Base-by-base conservation (phyloP, 306 rosid genomes). In the Prunus davidiana region DNA sequence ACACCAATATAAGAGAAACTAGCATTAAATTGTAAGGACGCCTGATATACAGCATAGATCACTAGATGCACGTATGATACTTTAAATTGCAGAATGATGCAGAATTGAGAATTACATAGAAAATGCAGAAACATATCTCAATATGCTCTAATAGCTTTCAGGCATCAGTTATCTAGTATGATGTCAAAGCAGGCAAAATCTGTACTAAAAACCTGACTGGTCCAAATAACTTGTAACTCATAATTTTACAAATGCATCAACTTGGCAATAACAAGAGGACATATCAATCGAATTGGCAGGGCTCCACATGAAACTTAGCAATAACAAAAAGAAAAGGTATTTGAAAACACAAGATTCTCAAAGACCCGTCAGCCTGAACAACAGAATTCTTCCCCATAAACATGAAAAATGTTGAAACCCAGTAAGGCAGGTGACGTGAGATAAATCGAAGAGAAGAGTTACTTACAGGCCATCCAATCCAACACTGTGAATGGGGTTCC, bases 391-490 rank as follows among this genome's bases (percentile, higher is more conserved):
- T 25, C 28, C 2, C 11, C 8, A 73, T 25, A 24, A 61, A 71
- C 8, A 70, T 51, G 54, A 19, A 61, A 38, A 51, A 38, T 46
- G 19, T 61, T 22, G 6, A 12, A 22, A 64, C 54, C 27, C 41
- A 64, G 18, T 19, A 3, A 75, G 72, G 13, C 20, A 22, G 6
- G 43, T 28, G 65, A 51, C 30, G 5, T 3, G 14, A 60, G 15
- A 60, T 60, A 51, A 60, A 71, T 47, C 28, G 7, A 20, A 46
- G 12, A 51, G 45, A 56, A 50, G 25, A 20, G 34, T 18, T 12
- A 82, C 97, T 87, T 73, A 94, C 97, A n/a, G 97, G 99, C 99
- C 99, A 92, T 72, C 97, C 99, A 55, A 95, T 81, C 99, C 99
- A 95, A 74, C 93, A 86, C 55, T 84, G 91, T 3, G 97, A 63